phyloP scores from a whole-genome alignment of 176 grass and related monocot genomes.

The Carex myosuroides region DNA sequence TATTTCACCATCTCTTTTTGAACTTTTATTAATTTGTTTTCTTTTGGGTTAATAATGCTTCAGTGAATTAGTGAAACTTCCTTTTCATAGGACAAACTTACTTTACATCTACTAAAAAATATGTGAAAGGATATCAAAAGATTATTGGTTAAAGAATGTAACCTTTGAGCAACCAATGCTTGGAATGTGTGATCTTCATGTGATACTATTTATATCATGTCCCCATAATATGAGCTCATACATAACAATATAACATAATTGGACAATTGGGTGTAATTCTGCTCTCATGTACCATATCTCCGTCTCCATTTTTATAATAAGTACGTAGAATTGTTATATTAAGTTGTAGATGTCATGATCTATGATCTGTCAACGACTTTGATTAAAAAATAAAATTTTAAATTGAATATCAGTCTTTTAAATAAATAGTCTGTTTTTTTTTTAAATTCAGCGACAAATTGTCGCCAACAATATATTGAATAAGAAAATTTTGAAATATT shows the following conservation, averaged over 20 bases:
- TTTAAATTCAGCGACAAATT: too few relatives aligned
- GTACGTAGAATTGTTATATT: too few relatives aligned
- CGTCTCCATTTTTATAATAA: too few relatives aligned
- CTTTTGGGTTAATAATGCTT: not conserved
- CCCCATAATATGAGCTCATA: not conserved
- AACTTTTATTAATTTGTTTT: not conserved
- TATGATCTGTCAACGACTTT: too few relatives aligned
- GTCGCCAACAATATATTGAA: too few relatives aligned
- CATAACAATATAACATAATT: not conserved
- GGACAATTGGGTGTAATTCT: too few relatives aligned
- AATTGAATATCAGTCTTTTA: too few relatives aligned
- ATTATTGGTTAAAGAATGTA: not conserved
- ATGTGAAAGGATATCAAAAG: not conserved
- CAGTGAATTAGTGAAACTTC: not conserved
- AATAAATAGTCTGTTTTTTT: too few relatives aligned
- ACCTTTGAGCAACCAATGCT: not conserved
- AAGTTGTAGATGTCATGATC: too few relatives aligned
- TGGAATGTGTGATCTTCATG: not conserved
- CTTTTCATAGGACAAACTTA: conserved; percentile 4
- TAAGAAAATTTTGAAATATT: too few relatives aligned
- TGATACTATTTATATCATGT: not conserved
- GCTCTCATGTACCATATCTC: too few relatives aligned
- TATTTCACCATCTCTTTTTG: not conserved
- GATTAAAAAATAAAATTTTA: too few relatives aligned
- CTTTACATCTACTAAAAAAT: not conserved